phyloP scores from a whole-genome alignment of 148 eudicot genomes.

The Camellia sinensis region DNA sequence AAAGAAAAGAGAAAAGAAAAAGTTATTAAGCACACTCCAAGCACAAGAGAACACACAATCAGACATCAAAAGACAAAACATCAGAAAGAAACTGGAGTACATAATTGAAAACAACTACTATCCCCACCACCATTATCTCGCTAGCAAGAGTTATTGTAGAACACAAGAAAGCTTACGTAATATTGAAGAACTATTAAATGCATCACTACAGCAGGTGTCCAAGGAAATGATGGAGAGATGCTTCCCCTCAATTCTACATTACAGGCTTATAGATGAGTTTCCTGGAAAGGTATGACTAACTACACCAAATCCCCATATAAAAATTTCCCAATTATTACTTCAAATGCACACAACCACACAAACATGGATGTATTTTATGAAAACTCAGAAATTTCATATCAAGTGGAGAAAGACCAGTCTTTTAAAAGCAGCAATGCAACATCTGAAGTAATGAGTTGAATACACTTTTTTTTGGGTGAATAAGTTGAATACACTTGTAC shows the following conservation, averaged over 20 bases:
- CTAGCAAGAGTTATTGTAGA: not conserved
- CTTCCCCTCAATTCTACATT: not conserved
- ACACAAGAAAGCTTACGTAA: too few species aligned
- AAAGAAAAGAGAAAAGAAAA: not conserved
- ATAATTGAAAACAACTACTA: not conserved
- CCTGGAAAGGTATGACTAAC: not conserved
- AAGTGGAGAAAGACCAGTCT: not conserved
- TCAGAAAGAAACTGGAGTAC: not conserved
- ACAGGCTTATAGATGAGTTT: not conserved
- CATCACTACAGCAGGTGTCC: not conserved
- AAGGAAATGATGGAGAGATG: not conserved
- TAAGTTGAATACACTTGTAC: not conserved
- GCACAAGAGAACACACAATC: not conserved
- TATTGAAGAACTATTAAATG: not conserved
- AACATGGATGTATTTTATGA: not conserved
- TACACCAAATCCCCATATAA: not conserved
- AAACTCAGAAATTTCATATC: not conserved
- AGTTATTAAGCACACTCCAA: not conserved
- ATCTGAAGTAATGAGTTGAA: not conserved
- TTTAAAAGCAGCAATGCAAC: too few species aligned
- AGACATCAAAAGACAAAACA: not conserved
- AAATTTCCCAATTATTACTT: conserved; percentile 1
- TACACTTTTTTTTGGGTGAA: too few species aligned
- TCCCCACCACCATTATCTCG: not conserved
- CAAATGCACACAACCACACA: too few species aligned